Percentiles rank a stretch among this genome's conserved stretches.
Evolutionary conservation across 768 basidiomycete genomes (phyloP).

Genomic region (Lactarius sanguifluus): DNA sequence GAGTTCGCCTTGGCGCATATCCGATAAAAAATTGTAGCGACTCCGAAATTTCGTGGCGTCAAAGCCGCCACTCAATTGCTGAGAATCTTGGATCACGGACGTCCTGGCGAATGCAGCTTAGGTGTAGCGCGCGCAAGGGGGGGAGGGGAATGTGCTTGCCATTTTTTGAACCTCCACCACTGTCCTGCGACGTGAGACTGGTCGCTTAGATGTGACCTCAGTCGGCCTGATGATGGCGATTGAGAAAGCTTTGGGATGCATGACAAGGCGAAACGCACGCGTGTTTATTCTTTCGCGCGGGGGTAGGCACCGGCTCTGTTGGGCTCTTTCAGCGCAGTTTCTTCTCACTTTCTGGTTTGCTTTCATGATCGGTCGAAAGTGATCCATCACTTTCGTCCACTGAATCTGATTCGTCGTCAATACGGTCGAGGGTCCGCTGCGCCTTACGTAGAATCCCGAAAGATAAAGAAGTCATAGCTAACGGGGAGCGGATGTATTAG

Average conservation of each 20-base stretch:
- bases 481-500: not conserved
- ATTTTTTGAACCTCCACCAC: slow-evolving; percentile 66
- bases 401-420: slow-evolving; percentile 13
- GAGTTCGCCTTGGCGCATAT: slow-evolving; percentile 65
- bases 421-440: slow-evolving; percentile 25
- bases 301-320: slow-evolving; percentile 31
- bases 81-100: slow-evolving; percentile 87
- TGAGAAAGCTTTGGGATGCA: slow-evolving; percentile 2
- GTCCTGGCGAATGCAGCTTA: slow-evolving; percentile 47
- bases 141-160: slow-evolving; percentile 43
- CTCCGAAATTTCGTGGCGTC: slow-evolving; percentile 61
- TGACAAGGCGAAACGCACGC: slow-evolving; percentile 58
- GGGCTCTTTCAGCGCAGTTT: slow-evolving; percentile 39
- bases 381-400: slow-evolving; percentile 16
- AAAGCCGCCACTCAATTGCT: slow-evolving; percentile 65
- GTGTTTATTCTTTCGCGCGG: slow-evolving; percentile 75
- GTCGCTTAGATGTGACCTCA: slow-evolving; percentile 82
- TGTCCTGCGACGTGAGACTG: slow-evolving; percentile 68
- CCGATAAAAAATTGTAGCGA: slow-evolving; percentile 74
- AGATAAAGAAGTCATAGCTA: slow-evolving; percentile 23
- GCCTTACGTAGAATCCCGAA: slow-evolving; percentile 28
- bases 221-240: slow-evolving; percentile 53
- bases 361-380: slow-evolving; percentile 8
- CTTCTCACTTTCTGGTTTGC: not conserved
- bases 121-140: not conserved